phyloP scores from a whole-genome alignment of 2,329 filamentous ascomycete species.

The Trichoderma asperellum region DNA sequence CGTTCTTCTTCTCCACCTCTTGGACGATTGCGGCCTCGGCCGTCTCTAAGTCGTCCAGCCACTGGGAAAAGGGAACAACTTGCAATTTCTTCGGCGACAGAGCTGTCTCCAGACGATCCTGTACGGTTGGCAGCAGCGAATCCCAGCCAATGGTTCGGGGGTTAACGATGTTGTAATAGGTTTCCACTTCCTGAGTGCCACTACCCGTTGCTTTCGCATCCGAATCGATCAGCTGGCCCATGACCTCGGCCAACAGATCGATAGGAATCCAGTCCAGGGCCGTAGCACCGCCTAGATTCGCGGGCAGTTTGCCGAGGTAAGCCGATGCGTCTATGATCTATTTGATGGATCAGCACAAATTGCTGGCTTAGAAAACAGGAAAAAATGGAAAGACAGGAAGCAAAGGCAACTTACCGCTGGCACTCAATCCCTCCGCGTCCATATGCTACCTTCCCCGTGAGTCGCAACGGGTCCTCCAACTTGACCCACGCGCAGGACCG shows the following conservation, averaged over 20 bases:
- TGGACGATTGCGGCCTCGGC: not conserved
- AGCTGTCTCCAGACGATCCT: not conserved
- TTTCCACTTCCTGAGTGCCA: not conserved
- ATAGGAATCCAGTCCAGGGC: not conserved
- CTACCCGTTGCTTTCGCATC: not conserved
- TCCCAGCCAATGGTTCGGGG: not conserved
- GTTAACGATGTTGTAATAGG: not conserved
- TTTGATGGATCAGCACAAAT: not conserved
- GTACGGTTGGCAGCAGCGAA: not conserved
- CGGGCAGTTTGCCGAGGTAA: not conserved
- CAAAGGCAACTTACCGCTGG: not conserved
- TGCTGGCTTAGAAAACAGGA: not conserved
- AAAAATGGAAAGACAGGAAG: not conserved
- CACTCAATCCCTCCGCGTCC: not conserved
- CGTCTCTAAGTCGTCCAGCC: not conserved
- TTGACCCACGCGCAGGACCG: not conserved
- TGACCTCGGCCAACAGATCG: not conserved
- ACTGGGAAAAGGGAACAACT: not conserved
- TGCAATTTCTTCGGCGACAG: not conserved
- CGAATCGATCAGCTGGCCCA: not conserved
- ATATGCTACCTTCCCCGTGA: not conserved
- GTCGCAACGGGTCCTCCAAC: not conserved
- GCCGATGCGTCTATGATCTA: not conserved
- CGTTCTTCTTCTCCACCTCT: not conserved
- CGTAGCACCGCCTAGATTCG: not conserved